Base-by-base conservation (phyloP, 306 rosid species). In the Inga laurina region DNA sequence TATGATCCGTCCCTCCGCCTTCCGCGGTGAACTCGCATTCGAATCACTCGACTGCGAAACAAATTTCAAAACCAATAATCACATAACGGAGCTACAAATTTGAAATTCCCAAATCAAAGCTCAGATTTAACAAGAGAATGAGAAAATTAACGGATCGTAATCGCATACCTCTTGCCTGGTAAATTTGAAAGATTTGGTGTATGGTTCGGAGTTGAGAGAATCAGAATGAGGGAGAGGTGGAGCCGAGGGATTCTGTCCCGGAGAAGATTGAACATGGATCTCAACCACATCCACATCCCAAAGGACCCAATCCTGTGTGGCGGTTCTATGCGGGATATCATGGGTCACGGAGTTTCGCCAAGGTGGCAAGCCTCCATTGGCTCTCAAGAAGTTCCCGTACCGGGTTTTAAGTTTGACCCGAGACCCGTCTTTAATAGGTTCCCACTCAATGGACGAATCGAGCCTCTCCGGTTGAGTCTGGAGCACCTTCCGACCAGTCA, bases 361-460 rank as follows among this genome's bases (percentile, higher is more conserved):
- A 1, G 98, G 98, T 0, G 99, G 99, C 24, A 96, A 8, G 0
- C 98, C 97, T 0, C 97, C 97, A 51, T 96, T 96, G 3, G 93
- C 99, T 13, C 99, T 82, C 45, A 96, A 76, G 77, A 94, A 96
- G 57, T 96, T 83, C 0, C 97, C 99, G 41, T 94, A 90, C 7
- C 98, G 85, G 12, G 98, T 92, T 82, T 86, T 92, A 49, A 96
- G 86, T 91, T 85, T 91, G 77, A 90, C 90, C 74, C 56, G 90
- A 16, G 75, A 62, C 21, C 97, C 92, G 8, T 96, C 95, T 67
- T 76, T 83, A 7, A 94, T 0, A 30, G 99, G 97, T 45, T 94
- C 99, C 99, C 99, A 96, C 85, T 96, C 98, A 4, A 92, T 83
- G 0, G 99, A 92, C 0, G 98, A 96, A 44, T 96, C 97, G 10